phyloP scores from a whole-genome alignment of 2,329 filamentous ascomycete species.

The Diaporthe sp. region DNA sequence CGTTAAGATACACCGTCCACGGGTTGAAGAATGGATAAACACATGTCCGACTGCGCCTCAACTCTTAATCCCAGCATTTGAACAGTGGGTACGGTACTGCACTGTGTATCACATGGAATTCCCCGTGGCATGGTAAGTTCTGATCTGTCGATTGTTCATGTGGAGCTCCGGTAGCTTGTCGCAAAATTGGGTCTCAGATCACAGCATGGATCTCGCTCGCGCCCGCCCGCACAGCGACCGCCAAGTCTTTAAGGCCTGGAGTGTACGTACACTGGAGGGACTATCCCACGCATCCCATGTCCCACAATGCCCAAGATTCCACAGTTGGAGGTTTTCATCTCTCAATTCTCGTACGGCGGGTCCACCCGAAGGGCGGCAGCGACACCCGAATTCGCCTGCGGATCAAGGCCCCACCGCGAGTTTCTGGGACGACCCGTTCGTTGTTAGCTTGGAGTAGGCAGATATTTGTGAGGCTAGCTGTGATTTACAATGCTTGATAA shows the following conservation, averaged over 20 bases:
- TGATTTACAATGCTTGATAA: constrained; percentile 21
- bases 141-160: constrained; percentile 2
- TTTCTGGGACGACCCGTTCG: not conserved
- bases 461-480: not conserved
- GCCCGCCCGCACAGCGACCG: constrained; percentile 9
- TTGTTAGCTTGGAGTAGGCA: too few relatives aligned
- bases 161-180: not conserved
- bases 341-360: not conserved
- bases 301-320: not conserved
- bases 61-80: too few relatives aligned
- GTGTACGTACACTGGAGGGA: too few relatives aligned
- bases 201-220: constrained; percentile 6
- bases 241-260: not conserved
- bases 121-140: constrained; percentile 8
- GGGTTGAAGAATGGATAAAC: not conserved
- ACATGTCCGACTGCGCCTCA: not conserved
- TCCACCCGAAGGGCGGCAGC: not conserved
- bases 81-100: not conserved
- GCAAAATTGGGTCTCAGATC: not conserved
- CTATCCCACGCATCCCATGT: not conserved
- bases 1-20: not conserved
- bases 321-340: not conserved
- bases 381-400: not conserved
- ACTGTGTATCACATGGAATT: not conserved
- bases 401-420: not conserved